These are phyloP conservation scores for Leptographium galeiforme DNA, from an alignment of 2,329 filamentous ascomycete genomes.

Conservation along the genomic window DNA sequence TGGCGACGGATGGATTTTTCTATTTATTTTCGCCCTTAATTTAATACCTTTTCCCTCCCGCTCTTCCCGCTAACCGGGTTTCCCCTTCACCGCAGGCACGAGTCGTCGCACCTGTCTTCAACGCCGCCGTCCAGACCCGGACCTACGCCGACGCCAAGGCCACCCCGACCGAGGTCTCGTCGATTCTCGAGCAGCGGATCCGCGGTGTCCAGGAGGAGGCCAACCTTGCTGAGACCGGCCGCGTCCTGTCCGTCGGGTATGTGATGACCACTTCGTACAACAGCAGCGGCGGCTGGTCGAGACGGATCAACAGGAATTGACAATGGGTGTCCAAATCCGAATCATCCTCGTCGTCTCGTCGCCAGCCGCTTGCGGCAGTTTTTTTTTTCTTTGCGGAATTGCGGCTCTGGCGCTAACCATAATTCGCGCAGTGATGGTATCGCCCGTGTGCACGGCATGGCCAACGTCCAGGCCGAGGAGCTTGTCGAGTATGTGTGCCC, in stretches of 20 bases:
- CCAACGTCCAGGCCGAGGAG: constrained; percentile 99
- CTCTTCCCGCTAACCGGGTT: constrained; percentile 14
- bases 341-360: background rate
- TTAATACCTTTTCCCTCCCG: constrained; percentile 2
- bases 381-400: background rate
- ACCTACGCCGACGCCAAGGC: constrained; percentile 94
- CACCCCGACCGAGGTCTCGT: constrained; percentile 93
- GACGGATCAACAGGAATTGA: background rate
- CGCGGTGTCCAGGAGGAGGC: constrained; percentile 96
- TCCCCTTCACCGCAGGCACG: constrained; percentile 53
- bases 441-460: constrained; percentile 98
- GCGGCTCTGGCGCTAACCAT: constrained; percentile 19
- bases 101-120: constrained; percentile 70
- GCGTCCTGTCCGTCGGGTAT: constrained; percentile 97
- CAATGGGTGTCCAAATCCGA: background rate
- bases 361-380: background rate
- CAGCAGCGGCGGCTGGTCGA: background rate
- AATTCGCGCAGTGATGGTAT: constrained; percentile 80
- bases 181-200: constrained; percentile 98
- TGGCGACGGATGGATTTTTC: background rate
- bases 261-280: constrained; percentile 24
- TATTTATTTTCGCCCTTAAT: constrained; percentile 24
- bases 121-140: constrained; percentile 61
- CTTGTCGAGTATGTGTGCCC: constrained; percentile 79
- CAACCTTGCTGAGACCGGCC: constrained; percentile 92